Evolutionary conservation across 495 filamentous ascomycete species (phyloP).

Genomic region (Penicillium ochrochloron): DNA sequence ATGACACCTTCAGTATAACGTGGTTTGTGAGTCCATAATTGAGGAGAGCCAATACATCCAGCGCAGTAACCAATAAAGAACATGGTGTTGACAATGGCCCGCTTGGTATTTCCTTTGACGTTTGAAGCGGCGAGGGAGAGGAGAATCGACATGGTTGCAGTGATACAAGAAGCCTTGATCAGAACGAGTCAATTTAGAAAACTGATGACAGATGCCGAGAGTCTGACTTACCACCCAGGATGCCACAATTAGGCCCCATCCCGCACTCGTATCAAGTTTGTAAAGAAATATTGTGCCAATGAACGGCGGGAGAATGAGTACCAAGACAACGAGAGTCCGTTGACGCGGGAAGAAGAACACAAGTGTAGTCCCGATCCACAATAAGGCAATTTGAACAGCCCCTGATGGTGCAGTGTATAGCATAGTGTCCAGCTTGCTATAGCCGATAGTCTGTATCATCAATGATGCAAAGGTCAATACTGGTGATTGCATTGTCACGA

Average conservation of each 20-base stretch:
- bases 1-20: neutral
- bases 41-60: neutral
- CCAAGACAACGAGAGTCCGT: neutral
- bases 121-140: neutral
- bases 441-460: slow-evolving; percentile 19
- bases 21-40: neutral
- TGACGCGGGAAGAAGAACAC: neutral
- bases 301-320: neutral
- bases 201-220: no score
- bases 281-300: neutral
- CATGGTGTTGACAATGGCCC: neutral
- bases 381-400: neutral
- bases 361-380: neutral
- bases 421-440: neutral
- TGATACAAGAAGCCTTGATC: neutral
- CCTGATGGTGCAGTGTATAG: neutral
- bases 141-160: neutral
- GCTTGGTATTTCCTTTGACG: neutral
- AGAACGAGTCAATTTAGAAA: neutral
- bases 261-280: neutral
- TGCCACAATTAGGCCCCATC: neutral
- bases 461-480: slow-evolving; percentile 41
- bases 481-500: slow-evolving; percentile 33
- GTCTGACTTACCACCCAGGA: neutral
- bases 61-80: neutral